A percentile compares a stretch with the other conserved stretches of the same genome.
Conservation (phyloP, 345 rosid genomes). For the Kandelia obovata region DNA sequence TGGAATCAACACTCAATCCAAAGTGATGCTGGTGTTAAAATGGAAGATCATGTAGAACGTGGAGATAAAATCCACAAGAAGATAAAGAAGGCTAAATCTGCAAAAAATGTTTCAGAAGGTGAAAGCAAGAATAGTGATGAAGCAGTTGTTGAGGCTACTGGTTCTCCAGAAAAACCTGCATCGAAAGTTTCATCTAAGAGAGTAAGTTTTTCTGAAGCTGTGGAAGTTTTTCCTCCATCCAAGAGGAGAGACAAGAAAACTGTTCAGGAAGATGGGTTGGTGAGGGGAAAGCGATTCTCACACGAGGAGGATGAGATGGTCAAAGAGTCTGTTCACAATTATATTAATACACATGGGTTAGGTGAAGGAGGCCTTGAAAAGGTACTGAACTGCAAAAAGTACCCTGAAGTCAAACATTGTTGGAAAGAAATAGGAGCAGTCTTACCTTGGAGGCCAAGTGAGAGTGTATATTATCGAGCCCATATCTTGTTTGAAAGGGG, state of each 20-base stretch:
- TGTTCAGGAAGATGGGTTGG: conserved; percentile 26
- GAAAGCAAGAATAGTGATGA: not conserved
- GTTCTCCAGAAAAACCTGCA: conserved; percentile 24
- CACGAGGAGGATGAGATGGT: conserved; percentile 61
- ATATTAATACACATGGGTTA: conserved; percentile 45
- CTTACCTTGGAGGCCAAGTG: conserved; percentile 56
- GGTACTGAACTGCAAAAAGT: conserved; percentile 43
- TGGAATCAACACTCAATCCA: not conserved
- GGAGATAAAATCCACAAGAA: too few species aligned
- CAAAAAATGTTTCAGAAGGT: not conserved
- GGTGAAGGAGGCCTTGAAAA: conserved; percentile 62
- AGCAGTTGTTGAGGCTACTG: not conserved
- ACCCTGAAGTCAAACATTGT: conserved; percentile 45
- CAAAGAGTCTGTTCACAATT: conserved; percentile 46
- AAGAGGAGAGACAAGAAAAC: not conserved
- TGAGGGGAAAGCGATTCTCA: conserved; percentile 71
- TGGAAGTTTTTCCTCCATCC: conserved; percentile 50
- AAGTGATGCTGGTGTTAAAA: not conserved
- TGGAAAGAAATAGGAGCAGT: conserved; percentile 69
- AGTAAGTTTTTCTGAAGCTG: conserved; percentile 60
- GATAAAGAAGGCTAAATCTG: too few species aligned
- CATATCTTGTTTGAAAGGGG: conserved; percentile 58
- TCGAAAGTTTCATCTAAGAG: conserved; percentile 40
- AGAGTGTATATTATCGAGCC: conserved; percentile 52
- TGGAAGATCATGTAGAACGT: too few species aligned